Conservation (phyloP, 345 rosid species). For the Salix exigua region DNA sequence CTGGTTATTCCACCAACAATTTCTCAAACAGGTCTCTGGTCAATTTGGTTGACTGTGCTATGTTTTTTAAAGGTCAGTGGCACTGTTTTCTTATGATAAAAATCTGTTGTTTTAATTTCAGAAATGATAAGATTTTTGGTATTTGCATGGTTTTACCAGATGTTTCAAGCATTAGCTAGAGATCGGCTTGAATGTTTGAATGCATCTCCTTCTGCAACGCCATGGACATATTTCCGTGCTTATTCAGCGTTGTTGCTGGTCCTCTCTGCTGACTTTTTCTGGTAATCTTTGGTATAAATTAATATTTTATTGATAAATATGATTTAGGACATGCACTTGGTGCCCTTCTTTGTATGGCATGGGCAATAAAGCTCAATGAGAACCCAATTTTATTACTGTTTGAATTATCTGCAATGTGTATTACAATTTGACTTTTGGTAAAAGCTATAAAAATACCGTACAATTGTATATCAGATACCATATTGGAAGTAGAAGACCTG, state of each 20-base stretch:
- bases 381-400: not conserved
- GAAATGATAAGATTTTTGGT: not conserved
- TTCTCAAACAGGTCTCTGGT: slow-evolving; percentile 85
- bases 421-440: not conserved
- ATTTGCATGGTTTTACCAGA: slow-evolving; percentile 36
- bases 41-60: slow-evolving; percentile 72
- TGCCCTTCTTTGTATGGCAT: not conserved
- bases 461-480: not conserved
- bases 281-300: slow-evolving; percentile 47
- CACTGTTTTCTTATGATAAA: slow-evolving; percentile 6
- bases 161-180: slow-evolving; percentile 98
- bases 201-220: slow-evolving; percentile 90
- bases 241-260: slow-evolving; percentile 74
- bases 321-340: not conserved
- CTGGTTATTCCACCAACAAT: slow-evolving; percentile 80
- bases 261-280: slow-evolving; percentile 64
- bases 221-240: slow-evolving; percentile 85
- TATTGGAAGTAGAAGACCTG: not conserved
- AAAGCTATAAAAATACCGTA: not conserved
- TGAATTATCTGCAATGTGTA: not conserved
- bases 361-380: not conserved
- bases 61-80: slow-evolving; percentile 79
- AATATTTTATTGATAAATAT: slow-evolving; percentile 1
- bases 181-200: slow-evolving; percentile 94
- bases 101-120: slow-evolving; percentile 16